Evolutionary conservation across 2,329 filamentous ascomycete genomes (phyloP), one percentile per base, ranked within the genome.

Genomic region (Blumeria hordei): DNA sequence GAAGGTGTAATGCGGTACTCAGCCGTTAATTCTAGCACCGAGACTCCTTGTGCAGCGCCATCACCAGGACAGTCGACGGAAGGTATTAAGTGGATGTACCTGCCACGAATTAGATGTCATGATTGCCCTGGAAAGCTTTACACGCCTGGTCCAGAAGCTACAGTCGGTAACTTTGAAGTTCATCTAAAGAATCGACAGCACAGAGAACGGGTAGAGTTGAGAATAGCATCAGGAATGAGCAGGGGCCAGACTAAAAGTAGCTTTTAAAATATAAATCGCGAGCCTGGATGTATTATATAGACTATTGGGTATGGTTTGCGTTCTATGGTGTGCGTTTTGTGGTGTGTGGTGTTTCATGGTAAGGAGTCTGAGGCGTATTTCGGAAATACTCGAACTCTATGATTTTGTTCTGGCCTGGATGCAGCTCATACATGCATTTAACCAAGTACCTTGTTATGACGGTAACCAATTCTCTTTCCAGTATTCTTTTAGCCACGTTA

Each of bases 111-210:
- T 59, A 77, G 86, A 57, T 98, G 92, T 67, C 78, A 83, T 50
- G 92, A 98, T 67, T 96, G 92, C 66, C 86, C 87, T 0, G 87
- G 86, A 34, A 96, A 95, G 68, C 72, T 94, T 10, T 98, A 98
- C 68, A 94, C 88, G 0, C 86, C 88, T 0, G 85, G 88, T 0
- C 87, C 88, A 0, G 86, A 83, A 28, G 83, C 77, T 66, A 88
- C 87, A 2, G 85, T 90, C 5, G 81, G 81, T 49, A 94, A 94
- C 64, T 98, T 98, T 59, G 86, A 94, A 68, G 80, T 93, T 1
- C 92, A 98, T 69, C 72, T 96, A 52, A 85, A 82, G 67, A 95
- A 94, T 67, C 78, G 84, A 45, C 72, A 75, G 54, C 92, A 98
- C 67, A 77, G 81, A 62, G 79, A 85, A 60, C 77, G 76, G 62